Evolutionary conservation across 2,329 filamentous ascomycete species (phyloP).

Genomic region (Leptographium radiaticola): DNA sequence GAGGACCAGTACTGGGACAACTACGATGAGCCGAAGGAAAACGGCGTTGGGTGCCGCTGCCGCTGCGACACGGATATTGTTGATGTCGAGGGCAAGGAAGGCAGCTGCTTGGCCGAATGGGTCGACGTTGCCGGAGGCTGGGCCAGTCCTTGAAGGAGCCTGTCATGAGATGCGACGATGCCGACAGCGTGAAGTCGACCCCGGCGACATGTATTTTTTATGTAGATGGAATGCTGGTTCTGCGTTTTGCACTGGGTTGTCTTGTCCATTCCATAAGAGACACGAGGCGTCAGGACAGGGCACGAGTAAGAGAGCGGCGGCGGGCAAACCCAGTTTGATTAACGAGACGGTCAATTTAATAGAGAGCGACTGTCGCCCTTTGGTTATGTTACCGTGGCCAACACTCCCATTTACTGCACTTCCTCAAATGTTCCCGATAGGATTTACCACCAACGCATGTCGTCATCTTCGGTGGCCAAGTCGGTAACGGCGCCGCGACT

Average conservation of each 20-base stretch:
- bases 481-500: constrained; percentile 87
- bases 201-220: background rate
- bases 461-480: constrained; percentile 17
- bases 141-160: constrained; percentile 38
- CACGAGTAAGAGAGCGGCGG: too few species aligned
- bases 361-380: too few species aligned
- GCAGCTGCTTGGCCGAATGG: constrained; percentile 91
- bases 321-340: too few species aligned
- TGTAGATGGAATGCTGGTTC: background rate
- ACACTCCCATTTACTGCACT: too few species aligned
- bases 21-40: constrained; percentile 79
- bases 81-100: constrained; percentile 94
- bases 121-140: constrained; percentile 94
- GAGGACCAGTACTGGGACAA: constrained; percentile 95
- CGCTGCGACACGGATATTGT: constrained; percentile 95
- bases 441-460: constrained; percentile 5
- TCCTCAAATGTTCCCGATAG: too few species aligned
- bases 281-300: too few species aligned
- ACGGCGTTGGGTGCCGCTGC: constrained; percentile 92
- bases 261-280: too few species aligned
- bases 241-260: background rate
- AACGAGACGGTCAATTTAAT: too few species aligned
- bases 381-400: too few species aligned
- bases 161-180: background rate
- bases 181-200: too few species aligned